phyloP scores from a whole-genome alignment of 169 alveolate species.

The Cryptosporidium parvum region DNA sequence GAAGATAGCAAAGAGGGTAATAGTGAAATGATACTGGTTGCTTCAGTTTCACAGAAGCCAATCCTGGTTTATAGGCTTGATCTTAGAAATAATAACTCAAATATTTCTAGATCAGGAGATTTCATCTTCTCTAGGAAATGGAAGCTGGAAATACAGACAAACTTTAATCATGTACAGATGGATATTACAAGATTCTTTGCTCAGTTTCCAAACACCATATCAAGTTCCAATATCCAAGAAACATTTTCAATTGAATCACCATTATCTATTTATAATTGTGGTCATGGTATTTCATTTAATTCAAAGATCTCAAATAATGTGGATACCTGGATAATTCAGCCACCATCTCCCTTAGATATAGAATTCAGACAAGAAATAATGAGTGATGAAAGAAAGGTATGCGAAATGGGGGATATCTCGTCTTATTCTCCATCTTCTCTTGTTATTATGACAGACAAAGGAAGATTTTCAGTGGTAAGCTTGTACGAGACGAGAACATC shows the following conservation, averaged over 20 bases:
- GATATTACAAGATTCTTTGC: slow-evolving; percentile 46
- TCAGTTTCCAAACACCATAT: slow-evolving; percentile 6
- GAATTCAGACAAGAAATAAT: background rate
- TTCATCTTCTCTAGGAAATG: slow-evolving; percentile 8
- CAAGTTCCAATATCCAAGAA: slow-evolving; percentile 29
- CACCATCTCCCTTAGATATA: slow-evolving; percentile 30
- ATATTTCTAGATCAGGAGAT: background rate
- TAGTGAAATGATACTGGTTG: slow-evolving; percentile 44
- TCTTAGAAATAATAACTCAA: background rate
- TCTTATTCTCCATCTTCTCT: background rate
- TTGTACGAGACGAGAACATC: slow-evolving; percentile 5
- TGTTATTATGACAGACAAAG: slow-evolving; percentile 16
- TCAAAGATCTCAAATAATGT: slow-evolving; percentile 31
- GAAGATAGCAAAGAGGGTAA: slow-evolving; percentile 3
- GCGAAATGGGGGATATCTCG: background rate
- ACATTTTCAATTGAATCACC: slow-evolving; percentile 51
- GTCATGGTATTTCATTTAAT: slow-evolving; percentile 19
- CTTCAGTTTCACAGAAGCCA: slow-evolving; percentile 33
- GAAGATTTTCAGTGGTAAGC: slow-evolving; percentile 16
- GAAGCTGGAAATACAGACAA: slow-evolving; percentile 25
- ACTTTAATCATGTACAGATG: background rate
- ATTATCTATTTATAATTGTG: slow-evolving; percentile 53
- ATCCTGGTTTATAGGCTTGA: slow-evolving; percentile 18
- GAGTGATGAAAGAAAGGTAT: background rate
- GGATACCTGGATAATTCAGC: slow-evolving; percentile 56